Evolutionary conservation across 2,329 filamentous ascomycete genomes (phyloP).

Genomic region (Hymenoscyphus occultus): DNA sequence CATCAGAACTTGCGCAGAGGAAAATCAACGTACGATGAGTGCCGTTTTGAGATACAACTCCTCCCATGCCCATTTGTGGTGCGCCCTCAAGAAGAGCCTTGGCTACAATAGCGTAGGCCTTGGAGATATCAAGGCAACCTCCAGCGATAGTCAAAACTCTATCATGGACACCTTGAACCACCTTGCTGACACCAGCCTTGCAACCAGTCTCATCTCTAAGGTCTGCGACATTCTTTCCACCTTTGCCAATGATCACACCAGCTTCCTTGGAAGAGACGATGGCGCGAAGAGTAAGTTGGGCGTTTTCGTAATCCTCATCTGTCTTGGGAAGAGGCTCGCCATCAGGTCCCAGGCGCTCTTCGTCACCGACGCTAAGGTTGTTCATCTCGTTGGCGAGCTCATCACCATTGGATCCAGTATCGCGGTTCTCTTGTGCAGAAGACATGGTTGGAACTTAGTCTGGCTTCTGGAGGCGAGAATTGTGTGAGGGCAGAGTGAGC

Average conservation of each 20-base stretch:
- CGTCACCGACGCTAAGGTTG: conserved; percentile 63
- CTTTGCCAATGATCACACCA: conserved; percentile 98
- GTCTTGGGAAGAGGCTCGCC: conserved; percentile 82
- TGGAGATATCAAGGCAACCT: conserved; percentile 80
- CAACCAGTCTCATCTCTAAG: conserved; percentile 96
- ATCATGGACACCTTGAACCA: conserved; percentile 95
- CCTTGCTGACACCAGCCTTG: conserved; percentile 97
- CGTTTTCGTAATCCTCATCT: conserved; percentile 92
- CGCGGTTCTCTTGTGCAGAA: conserved; percentile 33
- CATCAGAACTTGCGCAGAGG: not conserved
- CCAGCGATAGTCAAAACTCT: conserved; percentile 95
- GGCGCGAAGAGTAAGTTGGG: conserved; percentile 89
- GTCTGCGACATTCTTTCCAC: conserved; percentile 96
- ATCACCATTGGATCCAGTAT: conserved; percentile 38
- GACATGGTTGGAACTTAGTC: conserved; percentile 29
- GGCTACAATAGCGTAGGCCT: conserved; percentile 90
- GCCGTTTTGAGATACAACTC: conserved; percentile 79
- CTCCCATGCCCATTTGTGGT: conserved; percentile 94
- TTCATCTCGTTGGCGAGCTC: conserved; percentile 61
- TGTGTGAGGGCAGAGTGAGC: not conserved
- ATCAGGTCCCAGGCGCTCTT: conserved; percentile 62
- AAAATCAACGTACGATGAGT: conserved; percentile 76
- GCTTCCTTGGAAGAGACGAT: conserved; percentile 99
- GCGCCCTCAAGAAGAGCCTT: conserved; percentile 89
- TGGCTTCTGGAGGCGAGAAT: not conserved